Percentiles rank a stretch among this genome's conserved stretches.
Evolutionary conservation across 2,329 filamentous ascomycete genomes (phyloP).

Genomic region (Apiospora saccharicola): DNA sequence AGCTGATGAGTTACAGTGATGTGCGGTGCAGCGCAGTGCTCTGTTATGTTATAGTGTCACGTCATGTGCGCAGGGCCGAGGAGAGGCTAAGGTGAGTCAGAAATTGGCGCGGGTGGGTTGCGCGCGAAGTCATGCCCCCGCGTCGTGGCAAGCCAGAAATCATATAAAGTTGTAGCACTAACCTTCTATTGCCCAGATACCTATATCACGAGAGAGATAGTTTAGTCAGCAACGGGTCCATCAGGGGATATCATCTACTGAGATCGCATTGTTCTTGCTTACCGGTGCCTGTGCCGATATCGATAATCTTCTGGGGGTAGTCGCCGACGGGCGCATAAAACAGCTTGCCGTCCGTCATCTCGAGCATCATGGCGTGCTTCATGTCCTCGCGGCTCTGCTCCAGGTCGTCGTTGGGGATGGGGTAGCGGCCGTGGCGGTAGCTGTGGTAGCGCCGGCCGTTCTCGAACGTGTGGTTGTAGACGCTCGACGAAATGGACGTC

Average conservation of each 20-base stretch:
- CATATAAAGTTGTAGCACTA: conserved; percentile 25
- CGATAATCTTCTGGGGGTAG: conserved; percentile 46
- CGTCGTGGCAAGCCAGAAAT: not conserved
- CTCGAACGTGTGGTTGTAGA: conserved; percentile 51
- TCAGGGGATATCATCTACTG: too few species aligned
- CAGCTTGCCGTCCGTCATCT: conserved; percentile 44
- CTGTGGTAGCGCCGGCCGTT: conserved; percentile 52
- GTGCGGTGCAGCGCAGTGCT: too few species aligned
- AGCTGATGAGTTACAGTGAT: not conserved
- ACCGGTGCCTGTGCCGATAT: conserved; percentile 57
- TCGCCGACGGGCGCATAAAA: conserved; percentile 51
- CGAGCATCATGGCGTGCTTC: conserved; percentile 41
- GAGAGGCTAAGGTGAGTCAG: conserved; percentile 3
- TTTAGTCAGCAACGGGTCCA: not conserved
- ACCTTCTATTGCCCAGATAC: conserved; percentile 63
- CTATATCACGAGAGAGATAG: conserved; percentile 31
- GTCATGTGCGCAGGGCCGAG: conserved; percentile 1
- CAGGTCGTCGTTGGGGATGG: conserved; percentile 51
- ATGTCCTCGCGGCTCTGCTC: conserved; percentile 52
- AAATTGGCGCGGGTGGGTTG: conserved; percentile 7
- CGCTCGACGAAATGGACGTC: conserved; percentile 44
- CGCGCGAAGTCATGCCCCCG: not conserved
- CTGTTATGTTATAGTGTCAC: not conserved
- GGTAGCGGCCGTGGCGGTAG: conserved; percentile 48
- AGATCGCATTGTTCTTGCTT: conserved; percentile 27